Percentiles rank a stretch among this genome's conserved stretches.
Conservation (phyloP, 352 stramenopile species). For the Globisporangium spiculum region DNA sequence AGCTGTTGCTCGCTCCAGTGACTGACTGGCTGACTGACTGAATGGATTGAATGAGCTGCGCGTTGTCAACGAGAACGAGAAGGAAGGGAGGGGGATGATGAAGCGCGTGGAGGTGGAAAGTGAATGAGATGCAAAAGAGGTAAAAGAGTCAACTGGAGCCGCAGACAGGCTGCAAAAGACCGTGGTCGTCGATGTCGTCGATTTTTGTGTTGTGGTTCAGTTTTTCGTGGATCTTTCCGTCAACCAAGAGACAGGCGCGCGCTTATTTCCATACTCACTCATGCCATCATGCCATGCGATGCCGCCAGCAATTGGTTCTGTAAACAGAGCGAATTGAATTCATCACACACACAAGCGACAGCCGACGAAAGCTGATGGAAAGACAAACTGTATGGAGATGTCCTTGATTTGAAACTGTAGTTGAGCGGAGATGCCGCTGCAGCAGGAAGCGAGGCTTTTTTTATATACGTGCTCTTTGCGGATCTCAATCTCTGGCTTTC, state of each 20-base stretch:
- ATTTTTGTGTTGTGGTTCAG: conserved; percentile 6
- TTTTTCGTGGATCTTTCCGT: neutral
- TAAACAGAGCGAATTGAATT: no score
- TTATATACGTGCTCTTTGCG: neutral
- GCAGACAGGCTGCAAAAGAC: neutral
- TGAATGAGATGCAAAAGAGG: neutral
- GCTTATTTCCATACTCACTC: neutral
- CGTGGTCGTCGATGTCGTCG: neutral
- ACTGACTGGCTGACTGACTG: neutral
- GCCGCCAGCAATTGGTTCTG: no score
- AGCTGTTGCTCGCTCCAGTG: neutral
- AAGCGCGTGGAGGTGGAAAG: neutral
- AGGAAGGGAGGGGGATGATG: neutral
- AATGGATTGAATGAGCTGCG: neutral
- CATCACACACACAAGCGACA: no score
- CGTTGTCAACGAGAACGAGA: neutral
- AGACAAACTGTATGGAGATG: no score
- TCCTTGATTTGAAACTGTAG: no score
- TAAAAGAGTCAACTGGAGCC: neutral
- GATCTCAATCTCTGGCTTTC: neutral
- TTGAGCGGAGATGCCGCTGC: neutral
- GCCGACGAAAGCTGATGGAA: no score
- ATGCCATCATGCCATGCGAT: neutral
- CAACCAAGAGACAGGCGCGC: conserved; percentile 7
- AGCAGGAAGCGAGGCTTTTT: neutral